Evolutionary conservation across 768 basidiomycete genomes (phyloP), one percentile per base, ranked within the genome.

Genomic region (Pleurotus salmoneostramineus): DNA sequence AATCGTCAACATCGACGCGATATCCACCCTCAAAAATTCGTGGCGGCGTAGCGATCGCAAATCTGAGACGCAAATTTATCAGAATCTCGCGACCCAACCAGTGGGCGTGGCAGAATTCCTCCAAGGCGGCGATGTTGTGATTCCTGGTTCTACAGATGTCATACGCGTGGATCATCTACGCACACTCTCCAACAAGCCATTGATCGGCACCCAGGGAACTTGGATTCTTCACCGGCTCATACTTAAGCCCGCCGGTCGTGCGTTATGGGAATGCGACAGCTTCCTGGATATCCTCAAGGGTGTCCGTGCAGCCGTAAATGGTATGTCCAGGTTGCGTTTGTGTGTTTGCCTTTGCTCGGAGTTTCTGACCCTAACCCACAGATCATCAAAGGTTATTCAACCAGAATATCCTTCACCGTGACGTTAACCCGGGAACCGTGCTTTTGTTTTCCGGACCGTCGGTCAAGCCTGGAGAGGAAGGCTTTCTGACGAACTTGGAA

Each of bases 361-460:
- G 17, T 27, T 27, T 40, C 27, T 11, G 43, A 6, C 17, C 50
- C 54, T 27, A 5, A n/a, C n/a, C 14, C 21, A 27, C 21, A 69
- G 67, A 60, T 43, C 65, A 69, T 56, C 21, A 61, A 43, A 58
- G 56, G 43, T 57, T 67, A 36, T 59, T 49, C 34, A 51, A 65
- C 27, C 61, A 65, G 6, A 66, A 65, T 0, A 64, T 75, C 45
- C 50, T 72, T 3, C 71, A 73, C 37, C 62, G 70, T 3, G 69
- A 74, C 48, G 60, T 74, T 51, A 74, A 69, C 58, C 65, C 66
- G 27, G 71, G 72, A 12, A 73, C 72, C 46, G 62, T 75, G 4
- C 65, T 74, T 15, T 68, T 74, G 37, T 61, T 60, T 2, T 50
- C 21, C 17, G 36, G 17, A 10, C 27, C 6, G 10, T 32, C 47